Percentiles rank a stretch among this genome's conserved stretches.
Conservation (phyloP, 257 asterid genomes). For the Scutellaria baicalensis region DNA sequence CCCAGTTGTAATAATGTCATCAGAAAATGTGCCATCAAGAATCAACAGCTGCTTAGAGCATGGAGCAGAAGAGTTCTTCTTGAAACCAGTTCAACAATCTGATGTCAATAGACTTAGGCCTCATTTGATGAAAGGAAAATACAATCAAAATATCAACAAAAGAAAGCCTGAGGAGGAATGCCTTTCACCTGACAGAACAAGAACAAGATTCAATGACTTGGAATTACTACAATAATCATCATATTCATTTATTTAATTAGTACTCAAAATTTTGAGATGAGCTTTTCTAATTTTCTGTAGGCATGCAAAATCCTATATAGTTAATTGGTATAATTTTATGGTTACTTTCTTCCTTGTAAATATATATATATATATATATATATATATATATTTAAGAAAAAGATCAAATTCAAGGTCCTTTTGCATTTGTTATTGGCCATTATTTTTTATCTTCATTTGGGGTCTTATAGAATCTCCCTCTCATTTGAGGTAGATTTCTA, state of each 20-base stretch:
- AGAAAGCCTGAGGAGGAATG: conserved; percentile 32
- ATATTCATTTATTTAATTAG: not conserved
- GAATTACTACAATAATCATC: conserved; percentile 8
- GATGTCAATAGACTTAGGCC: conserved; percentile 51
- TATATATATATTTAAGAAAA: no score
- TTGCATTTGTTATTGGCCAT: not conserved
- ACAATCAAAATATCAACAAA: conserved; percentile 19
- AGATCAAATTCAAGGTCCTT: not conserved
- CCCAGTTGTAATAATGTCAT: conserved; percentile 73
- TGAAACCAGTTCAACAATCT: conserved; percentile 53
- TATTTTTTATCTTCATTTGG: no score
- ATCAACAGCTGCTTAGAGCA: conserved; percentile 52
- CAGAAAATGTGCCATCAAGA: conserved; percentile 59
- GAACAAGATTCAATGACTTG: conserved; percentile 32
- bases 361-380: no score
- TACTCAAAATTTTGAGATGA: not conserved
- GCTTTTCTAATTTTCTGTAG: not conserved
- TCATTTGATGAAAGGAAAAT: conserved; percentile 29
- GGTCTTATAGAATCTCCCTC: no score
- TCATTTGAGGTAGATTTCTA: no score
- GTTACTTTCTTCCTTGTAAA: not conserved
- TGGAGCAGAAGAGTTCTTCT: conserved; percentile 62
- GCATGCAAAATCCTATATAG: not conserved
- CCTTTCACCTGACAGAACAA: conserved; percentile 36
- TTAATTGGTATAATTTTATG: not conserved